A percentile compares a stretch with the other conserved stretches of the same genome.
These are phyloP conservation scores for Danielia oregonensis DNA, from an alignment of 805 yeast genomes.

Conservation along the genomic window DNA sequence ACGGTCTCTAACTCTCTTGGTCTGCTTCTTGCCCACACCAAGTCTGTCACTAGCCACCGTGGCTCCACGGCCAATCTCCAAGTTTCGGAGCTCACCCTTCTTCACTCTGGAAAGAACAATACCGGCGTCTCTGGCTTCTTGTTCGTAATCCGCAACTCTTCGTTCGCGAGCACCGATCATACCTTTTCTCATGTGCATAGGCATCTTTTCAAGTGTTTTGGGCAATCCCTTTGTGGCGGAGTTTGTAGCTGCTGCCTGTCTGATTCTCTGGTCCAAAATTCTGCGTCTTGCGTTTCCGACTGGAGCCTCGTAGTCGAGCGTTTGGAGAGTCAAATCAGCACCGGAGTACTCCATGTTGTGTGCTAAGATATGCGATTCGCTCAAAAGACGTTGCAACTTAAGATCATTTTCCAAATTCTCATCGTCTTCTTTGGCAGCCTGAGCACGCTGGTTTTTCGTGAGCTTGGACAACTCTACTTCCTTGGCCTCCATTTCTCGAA, in stretches of 20 bases:
- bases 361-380: constrained; percentile 66
- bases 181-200: constrained; percentile 85
- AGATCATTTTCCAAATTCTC: constrained; percentile 65
- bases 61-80: constrained; percentile 52
- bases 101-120: constrained; percentile 71
- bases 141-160: constrained; percentile 56
- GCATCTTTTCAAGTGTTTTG: constrained; percentile 67
- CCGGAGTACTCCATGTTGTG: constrained; percentile 50
- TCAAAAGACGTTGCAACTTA: constrained; percentile 64
- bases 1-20: constrained; percentile 53
- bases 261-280: constrained; percentile 57
- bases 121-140: constrained; percentile 86
- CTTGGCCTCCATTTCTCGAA: constrained; percentile 27
- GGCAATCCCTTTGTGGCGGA: constrained; percentile 45
- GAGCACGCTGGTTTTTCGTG: constrained; percentile 33
- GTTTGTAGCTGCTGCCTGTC: constrained; percentile 36
- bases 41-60: constrained; percentile 49
- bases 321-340: constrained; percentile 62
- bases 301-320: constrained; percentile 58
- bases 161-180: constrained; percentile 58
- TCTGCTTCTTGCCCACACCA: constrained; percentile 42
- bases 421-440: constrained; percentile 36
- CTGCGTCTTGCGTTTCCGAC: constrained; percentile 68
- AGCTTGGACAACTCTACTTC: constrained; percentile 20
- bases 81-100: constrained; percentile 61